A percentile compares a stretch with the other conserved stretches of the same genome.
Evolutionary conservation across 768 basidiomycete genomes (phyloP).

Genomic region (Tephrocybe sp.): DNA sequence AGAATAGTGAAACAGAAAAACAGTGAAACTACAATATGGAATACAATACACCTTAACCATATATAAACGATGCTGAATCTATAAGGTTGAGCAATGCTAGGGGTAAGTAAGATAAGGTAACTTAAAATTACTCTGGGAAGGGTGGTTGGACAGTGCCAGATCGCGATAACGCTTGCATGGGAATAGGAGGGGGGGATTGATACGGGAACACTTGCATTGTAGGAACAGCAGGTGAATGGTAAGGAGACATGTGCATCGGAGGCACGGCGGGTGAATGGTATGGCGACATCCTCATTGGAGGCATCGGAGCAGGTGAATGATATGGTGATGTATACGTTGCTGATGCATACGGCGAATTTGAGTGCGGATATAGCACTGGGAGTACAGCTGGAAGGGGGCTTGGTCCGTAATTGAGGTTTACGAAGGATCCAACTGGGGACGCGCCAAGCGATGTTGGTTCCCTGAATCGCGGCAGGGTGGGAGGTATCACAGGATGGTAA

Average conservation of each 20-base stretch:
- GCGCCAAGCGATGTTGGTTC: slow-evolving; percentile 3
- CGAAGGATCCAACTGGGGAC: slow-evolving; percentile 14
- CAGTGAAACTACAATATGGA: no score
- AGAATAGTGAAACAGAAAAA: no score
- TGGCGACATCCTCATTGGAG: slow-evolving; percentile 8
- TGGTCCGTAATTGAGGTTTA: slow-evolving; percentile 6
- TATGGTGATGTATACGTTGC: slow-evolving; percentile 11
- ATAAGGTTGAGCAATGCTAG: no score
- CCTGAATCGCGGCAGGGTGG: slow-evolving; percentile 4
- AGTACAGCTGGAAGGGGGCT: slow-evolving; percentile 2
- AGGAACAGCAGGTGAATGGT: no score
- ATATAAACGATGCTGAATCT: no score
- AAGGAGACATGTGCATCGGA: not conserved
- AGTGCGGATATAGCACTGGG: slow-evolving; percentile 2
- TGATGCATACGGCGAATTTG: slow-evolving; percentile 16
- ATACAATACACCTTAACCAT: no score
- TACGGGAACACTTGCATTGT: no score
- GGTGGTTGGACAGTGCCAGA: no score
- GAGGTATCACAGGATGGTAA: slow-evolving; percentile 4
- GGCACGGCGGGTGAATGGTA: slow-evolving; percentile 14
- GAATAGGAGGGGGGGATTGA: no score
- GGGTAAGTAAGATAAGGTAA: no score
- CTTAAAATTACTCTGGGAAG: no score
- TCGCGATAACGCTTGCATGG: no score
- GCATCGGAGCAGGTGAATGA: slow-evolving; percentile 10